Base-by-base conservation (phyloP, 352 stramenopile species). In the Phytopythium sindhum region DNA sequence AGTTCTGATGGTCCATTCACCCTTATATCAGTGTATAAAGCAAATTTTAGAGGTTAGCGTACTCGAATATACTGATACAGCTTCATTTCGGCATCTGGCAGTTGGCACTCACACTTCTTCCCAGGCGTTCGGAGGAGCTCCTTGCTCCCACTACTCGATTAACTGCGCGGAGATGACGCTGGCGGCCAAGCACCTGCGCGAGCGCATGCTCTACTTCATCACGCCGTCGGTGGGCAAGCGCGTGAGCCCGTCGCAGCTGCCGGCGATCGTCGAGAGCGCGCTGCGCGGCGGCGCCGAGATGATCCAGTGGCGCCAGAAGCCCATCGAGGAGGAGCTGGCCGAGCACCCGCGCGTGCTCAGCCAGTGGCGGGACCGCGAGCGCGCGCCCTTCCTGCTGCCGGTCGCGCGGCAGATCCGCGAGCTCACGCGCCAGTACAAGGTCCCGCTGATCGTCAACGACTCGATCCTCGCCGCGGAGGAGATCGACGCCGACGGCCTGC, bases 381-480 rank as follows among this genome's bases (percentile, higher is more conserved):
- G 19, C 10, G 50, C 65, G 19, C 58, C 62, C n/a, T 83, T 86
- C 61, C 48, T 88, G 39, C 41, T 75, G 55, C 47, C 70, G 1
- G 65, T 85, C 23, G 77, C 73, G 1, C 44, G 65, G 1, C 65
- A 81, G 41, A 65, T 88, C 37, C 77, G 77, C 33, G 61, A 60
- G 21, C 52, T 86, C 60, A 76, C 77, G 15, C 62, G 54, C 14
- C 59, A 70, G 50, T 57, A 82, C 50, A 42, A 70, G 14, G 73
- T 85, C 10, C 75, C 77, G 23, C 70, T 88, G 23, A 78, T 88
- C 47, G 74, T 88, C 39, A 88, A 86, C 57, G 79, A 88, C 61
- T 84, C 78, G 44, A 44, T 85, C 3, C 66, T 73, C 7, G 68
- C 84, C 29, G 79, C 79, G 10, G 65, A 86, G 24, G 53, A 71